phyloP scores from a whole-genome alignment of 768 basidiomycete species.

The Lanmaoa rubissima region DNA sequence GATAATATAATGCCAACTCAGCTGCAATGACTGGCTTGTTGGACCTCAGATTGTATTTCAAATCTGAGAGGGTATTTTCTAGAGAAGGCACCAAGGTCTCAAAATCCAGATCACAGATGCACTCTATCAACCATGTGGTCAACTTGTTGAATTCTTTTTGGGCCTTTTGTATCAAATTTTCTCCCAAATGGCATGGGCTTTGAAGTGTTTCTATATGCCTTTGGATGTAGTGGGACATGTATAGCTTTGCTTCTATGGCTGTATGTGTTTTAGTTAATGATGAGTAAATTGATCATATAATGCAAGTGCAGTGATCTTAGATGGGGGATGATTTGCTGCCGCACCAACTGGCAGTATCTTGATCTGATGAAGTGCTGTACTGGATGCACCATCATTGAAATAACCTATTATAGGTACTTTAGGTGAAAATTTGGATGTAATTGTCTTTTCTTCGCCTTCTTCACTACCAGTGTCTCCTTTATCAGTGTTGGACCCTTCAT shows the following conservation, averaged over 20 bases:
- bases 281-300: not conserved
- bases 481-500: constrained; percentile 16
- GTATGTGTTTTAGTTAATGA: not conserved
- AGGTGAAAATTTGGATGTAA: not conserved
- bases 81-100: constrained; percentile 18
- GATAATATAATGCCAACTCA: constrained; percentile 50
- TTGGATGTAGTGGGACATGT: constrained; percentile 25
- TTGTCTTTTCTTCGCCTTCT: constrained; percentile 4
- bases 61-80: constrained; percentile 34
- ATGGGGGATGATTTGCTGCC: not conserved
- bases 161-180: constrained; percentile 45
- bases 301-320: constrained; percentile 11
- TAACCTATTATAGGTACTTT: constrained; percentile 11
- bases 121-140: constrained; percentile 51
- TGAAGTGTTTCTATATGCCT: constrained; percentile 27
- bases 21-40: constrained; percentile 43
- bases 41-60: constrained; percentile 46
- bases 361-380: constrained; percentile 49
- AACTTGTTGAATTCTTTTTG: constrained; percentile 39
- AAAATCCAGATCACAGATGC: constrained; percentile 38
- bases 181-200: constrained; percentile 41
- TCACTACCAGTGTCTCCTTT: constrained; percentile 23
- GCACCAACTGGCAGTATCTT: constrained; percentile 46
- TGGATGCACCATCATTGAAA: constrained; percentile 53
- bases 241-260: constrained; percentile 18